Percentiles rank a stretch among this genome's conserved stretches.
Evolutionary conservation across 306 rosid species (phyloP).

Genomic region (Quercus variabilis): DNA sequence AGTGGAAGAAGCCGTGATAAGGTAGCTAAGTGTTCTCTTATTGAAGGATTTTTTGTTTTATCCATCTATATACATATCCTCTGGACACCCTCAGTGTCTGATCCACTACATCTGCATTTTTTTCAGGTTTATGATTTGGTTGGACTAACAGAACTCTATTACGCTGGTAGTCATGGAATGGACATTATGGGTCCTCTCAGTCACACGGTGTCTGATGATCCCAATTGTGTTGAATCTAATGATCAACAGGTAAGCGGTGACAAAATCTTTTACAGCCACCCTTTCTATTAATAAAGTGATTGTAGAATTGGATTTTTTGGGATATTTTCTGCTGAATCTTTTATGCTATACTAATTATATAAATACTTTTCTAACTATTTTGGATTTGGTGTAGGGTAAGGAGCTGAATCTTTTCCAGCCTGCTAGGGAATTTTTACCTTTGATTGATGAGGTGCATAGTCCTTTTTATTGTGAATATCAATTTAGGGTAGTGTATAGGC

Average conservation of each 20-base stretch:
- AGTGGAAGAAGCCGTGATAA: conserved; percentile 91
- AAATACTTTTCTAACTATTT: background rate
- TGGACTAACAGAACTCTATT: conserved; percentile 90
- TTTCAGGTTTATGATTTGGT: conserved; percentile 81
- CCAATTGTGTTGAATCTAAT: conserved; percentile 48
- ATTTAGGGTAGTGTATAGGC: background rate
- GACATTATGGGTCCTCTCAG: conserved; percentile 72
- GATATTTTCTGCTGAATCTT: background rate
- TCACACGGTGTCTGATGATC: conserved; percentile 32
- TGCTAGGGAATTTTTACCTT: conserved; percentile 73
- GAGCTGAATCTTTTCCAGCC: conserved; percentile 87
- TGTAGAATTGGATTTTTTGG: background rate
- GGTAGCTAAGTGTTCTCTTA: conserved; percentile 30
- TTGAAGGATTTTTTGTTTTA: background rate
- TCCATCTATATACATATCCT: background rate
- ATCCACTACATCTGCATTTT: background rate
- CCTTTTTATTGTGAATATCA: background rate
- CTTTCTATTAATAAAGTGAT: background rate
- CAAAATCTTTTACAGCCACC: background rate
- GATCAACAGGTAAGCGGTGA: conserved; percentile 42
- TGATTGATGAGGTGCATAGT: conserved; percentile 71
- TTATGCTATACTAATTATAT: background rate
- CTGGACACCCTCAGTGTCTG: conserved; percentile 4
- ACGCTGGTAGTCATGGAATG: conserved; percentile 99
- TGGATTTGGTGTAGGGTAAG: conserved; percentile 52